phyloP scores from a whole-genome alignment of 495 filamentous ascomycete species.

The Penicillium canariense region DNA sequence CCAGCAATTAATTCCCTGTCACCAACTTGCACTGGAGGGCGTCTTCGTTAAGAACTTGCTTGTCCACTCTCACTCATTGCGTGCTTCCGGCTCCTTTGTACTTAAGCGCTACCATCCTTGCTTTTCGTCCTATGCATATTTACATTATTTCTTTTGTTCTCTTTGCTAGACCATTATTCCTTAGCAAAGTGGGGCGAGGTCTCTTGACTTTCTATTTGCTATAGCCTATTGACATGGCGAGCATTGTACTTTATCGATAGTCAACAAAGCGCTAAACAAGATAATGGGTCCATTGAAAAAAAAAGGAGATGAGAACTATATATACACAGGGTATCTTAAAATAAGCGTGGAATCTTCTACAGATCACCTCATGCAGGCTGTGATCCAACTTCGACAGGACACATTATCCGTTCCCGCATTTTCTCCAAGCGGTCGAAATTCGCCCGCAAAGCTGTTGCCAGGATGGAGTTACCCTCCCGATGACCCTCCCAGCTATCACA shows the following conservation, averaged over 20 bases:
- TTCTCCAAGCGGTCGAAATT: slow-evolving; percentile 36
- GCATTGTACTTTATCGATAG: background rate
- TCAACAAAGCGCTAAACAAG: background rate
- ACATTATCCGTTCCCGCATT: slow-evolving; percentile 13
- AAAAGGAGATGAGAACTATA: slow-evolving; percentile 9
- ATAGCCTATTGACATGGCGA: background rate
- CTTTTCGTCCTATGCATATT: background rate
- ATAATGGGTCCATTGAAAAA: background rate
- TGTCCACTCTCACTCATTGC: background rate
- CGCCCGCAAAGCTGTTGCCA: slow-evolving; percentile 28
- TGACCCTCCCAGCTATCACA: slow-evolving; percentile 23
- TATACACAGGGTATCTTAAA: slow-evolving; percentile 14
- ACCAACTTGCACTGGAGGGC: slow-evolving; percentile 20
- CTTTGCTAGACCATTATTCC: background rate
- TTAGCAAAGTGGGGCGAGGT: background rate
- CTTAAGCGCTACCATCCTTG: background rate
- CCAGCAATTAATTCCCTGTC: slow-evolving; percentile 26
- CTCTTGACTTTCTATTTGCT: background rate
- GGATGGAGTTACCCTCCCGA: slow-evolving; percentile 17
- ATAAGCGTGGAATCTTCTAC: background rate
- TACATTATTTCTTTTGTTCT: background rate
- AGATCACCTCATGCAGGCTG: background rate
- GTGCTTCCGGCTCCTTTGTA: background rate
- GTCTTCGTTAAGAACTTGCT: slow-evolving; percentile 5
- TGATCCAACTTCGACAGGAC: background rate